These are phyloP conservation scores for Debaryomycetaceae sp. DNA, from an alignment of 1,139 yeast species.

Conservation along the genomic window DNA sequence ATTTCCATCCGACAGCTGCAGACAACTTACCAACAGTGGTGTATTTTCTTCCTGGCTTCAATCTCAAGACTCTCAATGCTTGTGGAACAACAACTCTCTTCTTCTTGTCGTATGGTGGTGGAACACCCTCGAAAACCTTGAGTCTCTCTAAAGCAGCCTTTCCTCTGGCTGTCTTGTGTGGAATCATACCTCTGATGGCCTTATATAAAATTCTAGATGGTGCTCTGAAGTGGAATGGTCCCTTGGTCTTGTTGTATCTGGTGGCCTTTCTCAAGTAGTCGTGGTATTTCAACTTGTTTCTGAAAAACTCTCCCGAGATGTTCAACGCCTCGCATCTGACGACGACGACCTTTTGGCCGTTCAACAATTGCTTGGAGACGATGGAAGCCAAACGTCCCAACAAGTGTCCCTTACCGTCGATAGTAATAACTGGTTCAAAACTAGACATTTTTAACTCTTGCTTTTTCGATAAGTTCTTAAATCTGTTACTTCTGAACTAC, in stretches of 20 bases:
- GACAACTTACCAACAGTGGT: conserved; percentile 97
- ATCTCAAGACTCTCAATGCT: conserved; percentile 98
- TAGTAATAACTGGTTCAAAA: conserved; percentile 95
- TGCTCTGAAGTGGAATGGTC: conserved; percentile 99
- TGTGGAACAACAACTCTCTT: conserved; percentile 99
- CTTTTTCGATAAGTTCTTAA: neutral
- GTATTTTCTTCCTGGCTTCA: conserved; percentile 99
- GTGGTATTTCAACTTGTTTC: conserved; percentile 99
- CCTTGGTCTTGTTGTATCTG: conserved; percentile 97
- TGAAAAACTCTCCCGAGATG: conserved; percentile 99
- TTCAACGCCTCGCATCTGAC: conserved; percentile 98
- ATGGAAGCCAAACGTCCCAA: conserved; percentile 99
- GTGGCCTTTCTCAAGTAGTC: conserved; percentile 99
- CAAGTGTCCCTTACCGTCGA: conserved; percentile 99
- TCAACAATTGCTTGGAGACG: conserved; percentile 96
- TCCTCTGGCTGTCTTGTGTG: conserved; percentile 99
- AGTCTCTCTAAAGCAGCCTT: conserved; percentile 99
- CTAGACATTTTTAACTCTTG: conserved; percentile 59
- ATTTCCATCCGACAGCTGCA: conserved; percentile 98
- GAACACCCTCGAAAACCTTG: conserved; percentile 99
- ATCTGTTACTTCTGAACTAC: neutral
- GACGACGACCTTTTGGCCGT: conserved; percentile 97
- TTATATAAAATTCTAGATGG: conserved; percentile 99
- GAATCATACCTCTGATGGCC: conserved; percentile 99
- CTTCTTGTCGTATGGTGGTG: conserved; percentile 99